A percentile compares a stretch with the other conserved stretches of the same genome.
These are phyloP conservation scores for Suillus americanus DNA, from an alignment of 768 basidiomycete species.

Conservation along the genomic window DNA sequence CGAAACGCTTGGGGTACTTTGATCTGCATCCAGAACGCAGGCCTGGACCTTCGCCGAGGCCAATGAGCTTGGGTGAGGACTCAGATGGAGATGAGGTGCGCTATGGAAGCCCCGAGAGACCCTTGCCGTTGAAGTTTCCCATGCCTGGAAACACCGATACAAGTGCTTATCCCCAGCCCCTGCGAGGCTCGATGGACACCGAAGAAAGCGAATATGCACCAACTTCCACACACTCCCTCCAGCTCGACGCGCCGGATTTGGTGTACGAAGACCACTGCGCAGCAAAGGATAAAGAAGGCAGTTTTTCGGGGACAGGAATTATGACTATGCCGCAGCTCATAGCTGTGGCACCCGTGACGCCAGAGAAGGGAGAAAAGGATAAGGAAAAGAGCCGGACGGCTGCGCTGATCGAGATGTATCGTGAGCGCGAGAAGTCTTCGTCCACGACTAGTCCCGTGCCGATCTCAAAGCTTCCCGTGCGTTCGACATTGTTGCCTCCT, in stretches of 20 bases:
- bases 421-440: constrained; percentile 59
- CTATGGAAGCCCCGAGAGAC: constrained; percentile 27
- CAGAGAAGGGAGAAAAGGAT: constrained; percentile 21
- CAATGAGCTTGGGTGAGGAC: constrained; percentile 26
- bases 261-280: constrained; percentile 18
- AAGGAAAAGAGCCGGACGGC: constrained; percentile 61
- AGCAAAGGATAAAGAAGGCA: constrained; percentile 23
- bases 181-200: constrained; percentile 33
- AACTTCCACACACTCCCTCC: constrained; percentile 26
- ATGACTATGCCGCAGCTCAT: constrained; percentile 24
- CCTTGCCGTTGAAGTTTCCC: constrained; percentile 6
- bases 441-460: constrained; percentile 10
- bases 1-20: constrained; percentile 63
- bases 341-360: constrained; percentile 12
- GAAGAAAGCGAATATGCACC: constrained; percentile 34
- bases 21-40: constrained; percentile 77
- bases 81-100: constrained; percentile 37
- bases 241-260: constrained; percentile 30
- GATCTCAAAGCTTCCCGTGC: constrained; percentile 37
- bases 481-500: constrained; percentile 16
- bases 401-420: constrained; percentile 83
- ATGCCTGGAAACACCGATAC: neutral
- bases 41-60: constrained; percentile 24
- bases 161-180: constrained; percentile 16
- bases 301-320: constrained; percentile 28